Evolutionary conservation across 257 asterid genomes (phyloP).

Genomic region (Capsicum rhomboideum): DNA sequence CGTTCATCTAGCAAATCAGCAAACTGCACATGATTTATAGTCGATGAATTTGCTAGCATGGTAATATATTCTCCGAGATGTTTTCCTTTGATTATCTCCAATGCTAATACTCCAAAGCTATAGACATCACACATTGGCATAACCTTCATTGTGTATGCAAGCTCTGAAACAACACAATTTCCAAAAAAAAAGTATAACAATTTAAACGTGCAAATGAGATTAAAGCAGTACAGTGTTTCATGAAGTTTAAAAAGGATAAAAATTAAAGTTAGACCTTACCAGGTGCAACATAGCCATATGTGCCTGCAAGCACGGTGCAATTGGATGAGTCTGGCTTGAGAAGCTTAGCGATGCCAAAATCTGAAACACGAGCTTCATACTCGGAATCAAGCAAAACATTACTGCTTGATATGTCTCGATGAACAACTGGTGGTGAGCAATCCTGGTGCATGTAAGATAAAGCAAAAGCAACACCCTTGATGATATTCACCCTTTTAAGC

Average conservation of each 20-base stretch:
- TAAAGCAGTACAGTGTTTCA: not conserved
- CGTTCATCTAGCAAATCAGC: not conserved
- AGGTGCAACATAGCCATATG: not conserved
- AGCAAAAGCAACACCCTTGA: not conserved
- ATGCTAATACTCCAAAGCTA: conserved; percentile 1
- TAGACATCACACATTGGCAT: not conserved
- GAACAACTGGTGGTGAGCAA: not conserved
- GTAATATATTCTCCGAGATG: not conserved
- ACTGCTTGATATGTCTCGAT: not conserved
- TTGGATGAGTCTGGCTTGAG: not conserved
- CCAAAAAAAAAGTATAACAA: too few species aligned
- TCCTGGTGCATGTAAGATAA: not conserved
- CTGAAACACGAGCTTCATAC: not conserved
- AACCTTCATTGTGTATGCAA: not conserved
- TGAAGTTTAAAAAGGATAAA: not conserved
- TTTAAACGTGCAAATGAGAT: too few species aligned
- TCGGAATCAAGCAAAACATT: not conserved
- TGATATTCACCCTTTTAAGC: not conserved
- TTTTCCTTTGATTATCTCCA: not conserved
- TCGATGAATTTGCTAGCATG: not conserved
- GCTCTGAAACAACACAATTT: not conserved
- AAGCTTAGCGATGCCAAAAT: not conserved
- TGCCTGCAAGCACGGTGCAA: not conserved
- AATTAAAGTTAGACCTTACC: not conserved
- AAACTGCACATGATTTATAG: not conserved